Evolutionary conservation across 192 early-diverging fungal species (phyloP).

Genomic region (Umbelopsis isabellina): DNA sequence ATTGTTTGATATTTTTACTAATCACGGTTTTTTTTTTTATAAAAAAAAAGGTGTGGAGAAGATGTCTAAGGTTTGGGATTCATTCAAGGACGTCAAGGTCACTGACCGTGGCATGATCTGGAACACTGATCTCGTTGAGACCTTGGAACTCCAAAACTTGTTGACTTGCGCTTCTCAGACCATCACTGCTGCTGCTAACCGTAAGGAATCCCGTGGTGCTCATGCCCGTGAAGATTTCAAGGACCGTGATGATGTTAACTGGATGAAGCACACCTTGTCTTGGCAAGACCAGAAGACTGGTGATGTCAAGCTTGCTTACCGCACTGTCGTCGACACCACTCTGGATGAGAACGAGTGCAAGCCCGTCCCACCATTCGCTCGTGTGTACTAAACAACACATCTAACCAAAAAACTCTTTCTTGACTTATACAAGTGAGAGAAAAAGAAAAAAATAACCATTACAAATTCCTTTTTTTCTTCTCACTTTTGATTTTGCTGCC

Average conservation of each 20-base stretch:
- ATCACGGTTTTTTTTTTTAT: not conserved
- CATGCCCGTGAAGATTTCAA: conserved; percentile 96
- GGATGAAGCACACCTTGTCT: conserved; percentile 99
- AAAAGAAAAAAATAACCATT: conserved; percentile 15
- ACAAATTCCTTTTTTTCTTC: not conserved
- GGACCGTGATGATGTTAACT: conserved; percentile 86
- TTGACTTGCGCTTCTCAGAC: conserved; percentile 95
- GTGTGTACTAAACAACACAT: conserved; percentile 73
- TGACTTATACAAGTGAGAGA: not conserved
- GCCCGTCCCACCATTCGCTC: conserved; percentile 84
- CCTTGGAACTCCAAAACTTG: conserved; percentile 96
- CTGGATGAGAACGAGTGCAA: conserved; percentile 94
- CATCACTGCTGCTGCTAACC: conserved; percentile 83
- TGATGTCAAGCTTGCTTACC: conserved; percentile 80
- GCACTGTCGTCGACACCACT: conserved; percentile 77
- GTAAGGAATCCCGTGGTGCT: conserved; percentile 98
- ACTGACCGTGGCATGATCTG: conserved; percentile 95
- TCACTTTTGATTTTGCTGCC: too few species aligned
- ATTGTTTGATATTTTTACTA: not conserved
- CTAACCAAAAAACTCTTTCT: not conserved
- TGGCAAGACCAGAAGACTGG: conserved; percentile 84
- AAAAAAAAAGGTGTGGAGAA: conserved; percentile 69
- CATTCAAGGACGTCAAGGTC: conserved; percentile 82
- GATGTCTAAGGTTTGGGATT: conserved; percentile 83
- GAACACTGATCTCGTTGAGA: conserved; percentile 98